These are phyloP conservation scores for Conticribra guillardii DNA, from an alignment of 108 stramenopile species.

Conservation along the genomic window DNA sequence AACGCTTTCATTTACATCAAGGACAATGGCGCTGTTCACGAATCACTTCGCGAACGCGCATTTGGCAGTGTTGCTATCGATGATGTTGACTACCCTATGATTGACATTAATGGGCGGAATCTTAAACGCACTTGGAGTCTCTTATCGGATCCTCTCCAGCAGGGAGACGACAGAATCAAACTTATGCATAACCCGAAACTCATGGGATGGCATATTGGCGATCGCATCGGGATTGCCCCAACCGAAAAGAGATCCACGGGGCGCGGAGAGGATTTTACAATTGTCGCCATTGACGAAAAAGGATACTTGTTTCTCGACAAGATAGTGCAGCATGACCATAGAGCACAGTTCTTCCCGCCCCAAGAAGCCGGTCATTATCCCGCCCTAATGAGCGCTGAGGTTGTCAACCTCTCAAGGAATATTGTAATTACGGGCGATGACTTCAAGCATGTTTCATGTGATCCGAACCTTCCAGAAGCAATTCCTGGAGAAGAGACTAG, in stretches of 20 bases:
- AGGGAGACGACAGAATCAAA: conserved; percentile 35
- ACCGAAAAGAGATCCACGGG: conserved; percentile 47
- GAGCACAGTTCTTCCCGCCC: conserved; percentile 39
- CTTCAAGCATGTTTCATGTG: conserved; percentile 56
- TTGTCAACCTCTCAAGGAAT: conserved; percentile 59
- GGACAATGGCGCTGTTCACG: conserved; percentile 61
- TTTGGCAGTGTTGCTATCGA: conserved; percentile 39
- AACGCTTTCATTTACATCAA: conserved; percentile 59
- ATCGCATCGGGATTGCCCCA: conserved; percentile 63
- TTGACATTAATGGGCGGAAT: conserved; percentile 42
- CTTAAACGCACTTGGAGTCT: conserved; percentile 60
- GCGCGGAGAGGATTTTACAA: conserved; percentile 51
- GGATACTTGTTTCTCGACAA: conserved; percentile 45
- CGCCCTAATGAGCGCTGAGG: conserved; percentile 57
- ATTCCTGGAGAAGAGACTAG: conserved; percentile 46
- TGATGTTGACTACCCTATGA: conserved; percentile 19
- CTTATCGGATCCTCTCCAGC: conserved; percentile 31
- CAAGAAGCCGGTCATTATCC: not conserved
- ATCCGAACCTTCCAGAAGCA: conserved; percentile 45
- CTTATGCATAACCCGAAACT: conserved; percentile 55
- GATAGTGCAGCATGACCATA: conserved; percentile 34
- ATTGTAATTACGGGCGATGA: conserved; percentile 68
- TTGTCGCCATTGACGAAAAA: conserved; percentile 37
- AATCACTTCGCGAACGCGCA: conserved; percentile 32
- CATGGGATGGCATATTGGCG: conserved; percentile 58